Evolutionary conservation across 345 rosid genomes (phyloP).

Genomic region (Camelina neglecta): DNA sequence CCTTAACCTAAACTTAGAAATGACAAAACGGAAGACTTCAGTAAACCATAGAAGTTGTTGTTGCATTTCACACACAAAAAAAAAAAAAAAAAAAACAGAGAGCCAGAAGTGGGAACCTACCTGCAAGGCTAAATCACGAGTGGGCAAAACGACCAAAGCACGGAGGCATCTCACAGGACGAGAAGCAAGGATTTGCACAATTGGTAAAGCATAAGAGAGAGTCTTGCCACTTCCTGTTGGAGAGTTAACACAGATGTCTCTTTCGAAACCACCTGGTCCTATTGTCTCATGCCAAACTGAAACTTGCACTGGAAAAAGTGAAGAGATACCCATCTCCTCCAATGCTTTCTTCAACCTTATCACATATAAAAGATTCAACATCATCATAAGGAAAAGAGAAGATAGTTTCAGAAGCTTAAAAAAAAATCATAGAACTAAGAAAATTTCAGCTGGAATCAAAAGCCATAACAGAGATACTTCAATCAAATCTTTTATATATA

Average conservation of each 20-base stretch:
- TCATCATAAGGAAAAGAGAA: neutral
- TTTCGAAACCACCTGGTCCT: conserved; percentile 85
- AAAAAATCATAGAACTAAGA: too few relatives aligned
- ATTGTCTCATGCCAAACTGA: conserved; percentile 93
- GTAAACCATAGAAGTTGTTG: conserved; percentile 5
- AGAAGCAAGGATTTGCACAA: conserved; percentile 71
- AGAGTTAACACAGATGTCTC: conserved; percentile 89
- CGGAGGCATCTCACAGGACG: conserved; percentile 77
- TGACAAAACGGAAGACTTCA: conserved; percentile 21
- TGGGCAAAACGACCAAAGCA: conserved; percentile 93
- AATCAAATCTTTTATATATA: neutral
- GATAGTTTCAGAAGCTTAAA: too few relatives aligned
- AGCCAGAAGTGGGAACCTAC: conserved; percentile 37
- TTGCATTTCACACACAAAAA: too few relatives aligned
- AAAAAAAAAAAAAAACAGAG: neutral
- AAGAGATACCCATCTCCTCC: conserved; percentile 64
- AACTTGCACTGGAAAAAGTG: conserved; percentile 82
- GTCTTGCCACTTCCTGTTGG: conserved; percentile 98
- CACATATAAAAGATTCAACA: neutral
- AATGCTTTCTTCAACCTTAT: conserved; percentile 78
- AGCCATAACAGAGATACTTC: neutral
- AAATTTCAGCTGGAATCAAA: neutral
- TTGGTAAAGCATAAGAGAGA: conserved; percentile 86
- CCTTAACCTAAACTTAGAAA: conserved; percentile 68
- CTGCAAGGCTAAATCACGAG: conserved; percentile 95